These are phyloP conservation scores for Xylaria sp. DNA, from an alignment of 2,329 filamentous ascomycete genomes.

Conservation along the genomic window DNA sequence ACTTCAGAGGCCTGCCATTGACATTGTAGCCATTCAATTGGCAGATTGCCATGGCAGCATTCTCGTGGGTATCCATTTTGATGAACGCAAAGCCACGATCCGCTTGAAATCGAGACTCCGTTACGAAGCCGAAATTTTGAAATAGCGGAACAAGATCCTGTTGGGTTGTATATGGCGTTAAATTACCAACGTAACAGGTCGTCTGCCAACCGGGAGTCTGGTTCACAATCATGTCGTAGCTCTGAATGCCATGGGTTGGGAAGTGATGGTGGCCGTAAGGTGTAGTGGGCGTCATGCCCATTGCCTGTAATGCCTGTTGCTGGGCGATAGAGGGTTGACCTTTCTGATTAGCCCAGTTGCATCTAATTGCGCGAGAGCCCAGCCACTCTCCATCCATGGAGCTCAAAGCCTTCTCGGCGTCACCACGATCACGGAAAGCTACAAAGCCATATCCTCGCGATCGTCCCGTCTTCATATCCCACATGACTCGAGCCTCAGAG, in stretches of 20 bases:
- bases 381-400: slow-evolving; percentile 99
- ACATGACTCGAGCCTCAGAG: slow-evolving; percentile 98
- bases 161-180: slow-evolving; percentile 97
- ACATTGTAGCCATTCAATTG: slow-evolving; percentile 98
- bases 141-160: slow-evolving; percentile 97
- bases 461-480: slow-evolving; percentile 99
- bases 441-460: slow-evolving; percentile 97
- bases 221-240: slow-evolving; percentile 94
- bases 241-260: slow-evolving; percentile 93
- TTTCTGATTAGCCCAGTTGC: slow-evolving; percentile 99
- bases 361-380: slow-evolving; percentile 95
- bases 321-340: slow-evolving; percentile 98
- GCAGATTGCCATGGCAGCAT: slow-evolving; percentile 97
- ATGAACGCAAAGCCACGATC: slow-evolving; percentile 98
- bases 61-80: slow-evolving; percentile 99
- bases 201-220: slow-evolving; percentile 99
- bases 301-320: slow-evolving; percentile 94
- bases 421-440: slow-evolving; percentile 89
- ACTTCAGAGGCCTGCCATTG: slow-evolving; percentile 95
- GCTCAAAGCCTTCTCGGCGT: slow-evolving; percentile 94
- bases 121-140: slow-evolving; percentile 97
- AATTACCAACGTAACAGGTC: slow-evolving; percentile 95
- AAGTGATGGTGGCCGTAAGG: slow-evolving; percentile 98
- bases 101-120: slow-evolving; percentile 96
- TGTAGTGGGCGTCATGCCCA: slow-evolving; percentile 97